A percentile compares a stretch with the other conserved stretches of the same genome.
These are phyloP conservation scores for Pestalotiopsis sp. DNA, from an alignment of 2,329 filamentous ascomycete genomes.

Conservation along the genomic window DNA sequence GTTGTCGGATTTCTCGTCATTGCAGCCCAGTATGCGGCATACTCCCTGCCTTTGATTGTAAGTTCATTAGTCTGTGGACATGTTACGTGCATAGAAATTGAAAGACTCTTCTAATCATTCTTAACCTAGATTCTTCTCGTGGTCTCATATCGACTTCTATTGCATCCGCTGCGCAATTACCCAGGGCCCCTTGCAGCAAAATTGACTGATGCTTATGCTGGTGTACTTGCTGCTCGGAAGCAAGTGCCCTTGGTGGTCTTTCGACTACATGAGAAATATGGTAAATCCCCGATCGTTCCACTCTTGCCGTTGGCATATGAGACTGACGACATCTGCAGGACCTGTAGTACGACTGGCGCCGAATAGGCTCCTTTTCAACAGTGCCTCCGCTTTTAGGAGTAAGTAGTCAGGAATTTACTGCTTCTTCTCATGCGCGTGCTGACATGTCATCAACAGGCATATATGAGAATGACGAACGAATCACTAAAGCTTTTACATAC, in stretches of 20 bases:
- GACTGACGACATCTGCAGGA: neutral
- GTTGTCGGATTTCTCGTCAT: neutral
- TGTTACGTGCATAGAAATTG: neutral
- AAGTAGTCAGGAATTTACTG: neutral
- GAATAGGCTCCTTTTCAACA: slow-evolving; percentile 22
- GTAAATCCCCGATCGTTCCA: neutral
- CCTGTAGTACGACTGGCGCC: slow-evolving; percentile 16
- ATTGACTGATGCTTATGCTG: neutral
- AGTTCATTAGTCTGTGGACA: neutral
- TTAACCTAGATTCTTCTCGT: neutral
- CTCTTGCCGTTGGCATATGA: too few species aligned
- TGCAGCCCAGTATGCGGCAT: neutral
- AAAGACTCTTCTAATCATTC: neutral
- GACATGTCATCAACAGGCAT: neutral
- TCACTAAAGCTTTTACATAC: slow-evolving; percentile 18
- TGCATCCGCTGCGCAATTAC: neutral
- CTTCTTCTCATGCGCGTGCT: neutral
- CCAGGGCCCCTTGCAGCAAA: neutral
- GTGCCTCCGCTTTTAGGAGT: slow-evolving; percentile 14
- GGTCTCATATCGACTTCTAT: neutral
- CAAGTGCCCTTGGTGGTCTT: neutral
- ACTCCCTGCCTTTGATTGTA: neutral
- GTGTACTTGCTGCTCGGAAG: neutral
- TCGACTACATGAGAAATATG: too few species aligned
- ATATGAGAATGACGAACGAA: neutral